Percentiles rank a stretch among this genome's conserved stretches.
These are phyloP conservation scores for Chlamydomonas eustigma DNA, from an alignment of 139 green algal genomes.

Conservation along the genomic window DNA sequence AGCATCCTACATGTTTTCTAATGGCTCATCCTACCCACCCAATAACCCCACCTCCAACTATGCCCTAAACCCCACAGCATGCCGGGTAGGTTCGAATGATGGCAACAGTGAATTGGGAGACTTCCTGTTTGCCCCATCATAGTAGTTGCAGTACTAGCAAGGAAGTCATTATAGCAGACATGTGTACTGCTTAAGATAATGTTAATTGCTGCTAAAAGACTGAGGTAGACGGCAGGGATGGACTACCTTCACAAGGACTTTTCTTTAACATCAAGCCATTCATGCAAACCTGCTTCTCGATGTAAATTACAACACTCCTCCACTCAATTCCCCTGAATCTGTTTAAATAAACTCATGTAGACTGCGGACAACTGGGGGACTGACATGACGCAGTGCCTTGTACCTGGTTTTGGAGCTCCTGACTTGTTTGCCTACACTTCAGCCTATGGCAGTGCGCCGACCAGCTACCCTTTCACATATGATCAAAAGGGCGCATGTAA, in stretches of 20 bases:
- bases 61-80: neutral
- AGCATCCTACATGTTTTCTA: neutral
- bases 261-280: too few species aligned
- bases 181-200: neutral
- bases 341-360: neutral
- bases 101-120: neutral
- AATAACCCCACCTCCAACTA: neutral
- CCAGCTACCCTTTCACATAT: conserved; percentile 11
- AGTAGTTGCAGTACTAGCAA: too few species aligned
- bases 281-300: too few species aligned
- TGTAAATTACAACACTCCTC: too few species aligned
- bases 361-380: conserved; percentile 15
- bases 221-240: too few species aligned
- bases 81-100: neutral
- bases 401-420: neutral
- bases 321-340: neutral
- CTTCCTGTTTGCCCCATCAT: too few species aligned
- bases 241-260: too few species aligned
- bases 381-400: neutral
- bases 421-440: neutral
- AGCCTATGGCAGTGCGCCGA: neutral
- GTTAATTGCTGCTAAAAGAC: neutral
- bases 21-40: neutral
- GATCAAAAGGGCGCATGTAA: conserved; percentile 5
- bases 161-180: too few species aligned